Percentiles rank a stretch among this genome's conserved stretches.
Evolutionary conservation across 257 asterid genomes (phyloP).

Genomic region (Gardenia jasminoides): DNA sequence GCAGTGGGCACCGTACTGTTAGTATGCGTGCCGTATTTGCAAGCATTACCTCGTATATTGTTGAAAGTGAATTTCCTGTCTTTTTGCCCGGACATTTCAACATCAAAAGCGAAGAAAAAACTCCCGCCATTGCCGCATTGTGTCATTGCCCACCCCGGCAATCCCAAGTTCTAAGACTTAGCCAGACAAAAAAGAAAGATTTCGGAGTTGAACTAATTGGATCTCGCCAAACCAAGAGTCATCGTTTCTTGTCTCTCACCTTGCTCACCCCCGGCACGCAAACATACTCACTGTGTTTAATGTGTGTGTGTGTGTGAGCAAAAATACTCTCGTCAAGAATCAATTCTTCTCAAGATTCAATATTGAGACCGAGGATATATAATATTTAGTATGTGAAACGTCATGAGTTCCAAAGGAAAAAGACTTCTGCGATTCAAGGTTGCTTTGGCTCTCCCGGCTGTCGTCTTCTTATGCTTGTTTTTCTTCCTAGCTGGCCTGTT

Average conservation of each 20-base stretch:
- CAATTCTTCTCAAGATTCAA: too few relatives aligned
- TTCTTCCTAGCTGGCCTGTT: slow-evolving; percentile 53
- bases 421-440: neutral
- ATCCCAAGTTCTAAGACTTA: neutral
- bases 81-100: neutral
- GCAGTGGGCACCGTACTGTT: too few relatives aligned
- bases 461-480: slow-evolving; percentile 44
- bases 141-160: slow-evolving; percentile 9
- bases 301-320: too few relatives aligned
- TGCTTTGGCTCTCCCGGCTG: slow-evolving; percentile 24
- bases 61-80: too few relatives aligned
- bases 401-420: neutral
- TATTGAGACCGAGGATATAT: too few relatives aligned
- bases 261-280: too few relatives aligned
- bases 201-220: neutral
- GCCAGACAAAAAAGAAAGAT: neutral
- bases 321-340: too few relatives aligned
- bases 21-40: too few relatives aligned
- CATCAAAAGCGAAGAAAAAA: slow-evolving; percentile 1
- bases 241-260: neutral
- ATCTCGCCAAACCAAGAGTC: too few relatives aligned
- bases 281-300: too few relatives aligned
- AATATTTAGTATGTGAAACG: neutral
- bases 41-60: too few relatives aligned
- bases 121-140: slow-evolving; percentile 16